These are phyloP conservation scores for Rhizopus delemar DNA, from an alignment of 371 early-diverging fungal genomes.

Conservation along the genomic window DNA sequence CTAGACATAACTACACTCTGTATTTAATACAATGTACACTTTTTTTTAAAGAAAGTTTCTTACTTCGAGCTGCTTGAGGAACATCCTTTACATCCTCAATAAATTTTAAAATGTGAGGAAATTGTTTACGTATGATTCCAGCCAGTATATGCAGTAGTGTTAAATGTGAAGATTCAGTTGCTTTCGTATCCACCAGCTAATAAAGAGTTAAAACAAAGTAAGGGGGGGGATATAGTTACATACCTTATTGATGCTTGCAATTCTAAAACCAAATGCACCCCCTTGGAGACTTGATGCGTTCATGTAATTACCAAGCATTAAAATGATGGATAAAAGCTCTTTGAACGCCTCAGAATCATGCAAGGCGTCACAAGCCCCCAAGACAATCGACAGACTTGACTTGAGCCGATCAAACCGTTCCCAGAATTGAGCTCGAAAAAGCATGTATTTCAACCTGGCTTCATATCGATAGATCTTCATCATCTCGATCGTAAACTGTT, in stretches of 20 bases:
- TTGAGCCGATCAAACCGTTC: constrained; percentile 49
- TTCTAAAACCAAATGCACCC: constrained; percentile 55
- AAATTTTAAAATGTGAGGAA: constrained; percentile 47
- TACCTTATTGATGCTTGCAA: constrained; percentile 53
- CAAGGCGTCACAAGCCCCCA: constrained; percentile 46
- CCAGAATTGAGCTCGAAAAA: constrained; percentile 49
- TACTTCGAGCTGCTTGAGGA: constrained; percentile 45
- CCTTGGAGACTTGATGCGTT: constrained; percentile 56
- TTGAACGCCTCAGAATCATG: constrained; percentile 40
- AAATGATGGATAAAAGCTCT: constrained; percentile 47
- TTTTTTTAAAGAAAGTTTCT: background rate
- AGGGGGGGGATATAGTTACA: background rate
- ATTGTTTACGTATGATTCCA: constrained; percentile 47
- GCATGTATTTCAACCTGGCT: constrained; percentile 46
- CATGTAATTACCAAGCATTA: constrained; percentile 61
- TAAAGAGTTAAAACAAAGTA: background rate
- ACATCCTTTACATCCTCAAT: constrained; percentile 44
- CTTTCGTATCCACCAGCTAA: constrained; percentile 58
- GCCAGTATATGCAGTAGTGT: constrained; percentile 53
- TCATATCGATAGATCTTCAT: constrained; percentile 51
- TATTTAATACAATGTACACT: background rate
- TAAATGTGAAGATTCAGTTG: constrained; percentile 39
- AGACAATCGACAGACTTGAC: constrained; percentile 37
- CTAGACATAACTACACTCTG: constrained; percentile 25
- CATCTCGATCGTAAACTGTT: constrained; percentile 60